Evolutionary conservation across 805 yeast genomes (phyloP).

Genomic region (Metschnikowia orientalis): DNA sequence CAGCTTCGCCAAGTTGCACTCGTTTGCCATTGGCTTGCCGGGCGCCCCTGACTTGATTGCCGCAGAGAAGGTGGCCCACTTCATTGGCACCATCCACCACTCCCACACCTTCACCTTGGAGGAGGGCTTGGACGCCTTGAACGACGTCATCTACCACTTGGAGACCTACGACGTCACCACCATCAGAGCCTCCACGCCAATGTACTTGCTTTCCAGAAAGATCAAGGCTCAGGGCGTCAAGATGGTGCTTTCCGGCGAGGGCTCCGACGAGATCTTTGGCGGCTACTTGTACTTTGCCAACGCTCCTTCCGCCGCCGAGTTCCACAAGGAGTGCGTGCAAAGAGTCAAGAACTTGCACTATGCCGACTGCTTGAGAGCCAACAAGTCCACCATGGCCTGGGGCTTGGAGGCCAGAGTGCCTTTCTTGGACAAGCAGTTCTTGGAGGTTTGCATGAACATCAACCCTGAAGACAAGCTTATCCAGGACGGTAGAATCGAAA

Average conservation of each 20-base stretch:
- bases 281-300: conserved; percentile 96
- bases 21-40: conserved; percentile 95
- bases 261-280: conserved; percentile 98
- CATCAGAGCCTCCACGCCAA: conserved; percentile 98
- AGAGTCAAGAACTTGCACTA: conserved; percentile 96
- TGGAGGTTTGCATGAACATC: conserved; percentile 90
- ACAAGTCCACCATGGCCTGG: conserved; percentile 99
- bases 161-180: conserved; percentile 99
- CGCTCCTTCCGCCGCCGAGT: conserved; percentile 90
- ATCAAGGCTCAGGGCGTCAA: conserved; percentile 99
- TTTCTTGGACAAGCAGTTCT: conserved; percentile 90
- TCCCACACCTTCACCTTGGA: conserved; percentile 95
- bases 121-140: conserved; percentile 93
- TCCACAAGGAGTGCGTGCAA: conserved; percentile 93
- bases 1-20: conserved; percentile 81
- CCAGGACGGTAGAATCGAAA: conserved; percentile 78
- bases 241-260: conserved; percentile 99
- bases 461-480: conserved; percentile 91
- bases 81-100: conserved; percentile 94
- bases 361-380: conserved; percentile 97
- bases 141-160: conserved; percentile 90
- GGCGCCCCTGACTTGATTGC: conserved; percentile 97
- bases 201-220: conserved; percentile 93
- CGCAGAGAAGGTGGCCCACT: conserved; percentile 94
- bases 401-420: conserved; percentile 99